Base-by-base conservation (phyloP, 495 filamentous ascomycete species). In the Aspergillus nanangensis region DNA sequence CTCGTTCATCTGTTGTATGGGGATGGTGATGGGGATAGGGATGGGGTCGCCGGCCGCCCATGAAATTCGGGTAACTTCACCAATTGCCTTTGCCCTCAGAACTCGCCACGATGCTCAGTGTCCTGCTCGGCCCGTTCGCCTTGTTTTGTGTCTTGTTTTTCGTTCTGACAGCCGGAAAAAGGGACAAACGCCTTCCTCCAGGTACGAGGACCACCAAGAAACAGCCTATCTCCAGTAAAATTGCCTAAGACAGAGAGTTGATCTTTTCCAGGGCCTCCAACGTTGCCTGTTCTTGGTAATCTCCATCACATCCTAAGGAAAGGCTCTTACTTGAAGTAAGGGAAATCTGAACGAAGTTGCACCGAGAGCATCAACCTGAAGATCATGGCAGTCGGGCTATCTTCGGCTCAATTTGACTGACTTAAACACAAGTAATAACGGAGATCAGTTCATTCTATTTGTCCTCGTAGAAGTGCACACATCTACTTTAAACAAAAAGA, bases 201-300 rank as follows among this genome's bases (percentile, higher is more conserved):
- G 39, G 39, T 41, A 8, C 8, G 34, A 36, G 34, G 9, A 36
- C 15, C 8, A 36, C 8, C 8, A 36, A 36, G n/a, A n/a, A n/a
- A n/a, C n/a, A n/a, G n/a, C n/a, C n/a, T n/a, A n/a, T n/a, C n/a
- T n/a, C n/a, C n/a, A n/a, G n/a, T 20, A 4, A 19, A 21, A 40
- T 10, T 40, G 15, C 20, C 9, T n/a, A 23, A 25, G 39, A 27
- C 10, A 41, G 11, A 25, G 25, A 33, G 13, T 31, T 31, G 27
- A 31, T n/a, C 27, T 7, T 31, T 44, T 22, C 21, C 21, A 60
- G 70, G 70, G 1, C 70, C 70, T 23, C 61, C 65, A 33, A 70
- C 66, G 7, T 25, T 67, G 21, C 70, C 68, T 4, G 40, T 74
- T 25, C 47, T 71, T 2, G 70, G 68, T 15, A 74, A 74, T 48